A percentile compares a stretch with the other conserved stretches of the same genome.
phyloP scores from a whole-genome alignment of 2,329 filamentous ascomycete species.

The Rhynchosporium graminicola region DNA sequence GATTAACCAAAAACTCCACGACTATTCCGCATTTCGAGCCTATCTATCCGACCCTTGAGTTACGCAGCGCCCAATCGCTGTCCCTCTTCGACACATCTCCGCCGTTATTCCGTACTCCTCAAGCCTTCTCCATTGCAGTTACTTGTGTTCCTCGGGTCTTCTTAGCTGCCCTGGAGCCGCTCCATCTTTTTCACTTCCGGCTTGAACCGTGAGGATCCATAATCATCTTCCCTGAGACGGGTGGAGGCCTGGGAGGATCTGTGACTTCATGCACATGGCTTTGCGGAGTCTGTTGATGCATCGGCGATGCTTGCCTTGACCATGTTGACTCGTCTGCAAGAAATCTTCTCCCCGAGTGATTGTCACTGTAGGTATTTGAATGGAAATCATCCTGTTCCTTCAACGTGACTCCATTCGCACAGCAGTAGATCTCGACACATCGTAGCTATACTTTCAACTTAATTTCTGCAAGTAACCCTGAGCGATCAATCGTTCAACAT shows the following conservation, averaged over 20 bases:
- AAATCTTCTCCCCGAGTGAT: neutral
- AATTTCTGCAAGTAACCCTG: slow-evolving; percentile 94
- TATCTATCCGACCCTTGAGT: neutral
- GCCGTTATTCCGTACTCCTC: slow-evolving; percentile 10
- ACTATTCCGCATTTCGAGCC: neutral
- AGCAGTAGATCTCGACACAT: neutral
- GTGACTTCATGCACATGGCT: neutral
- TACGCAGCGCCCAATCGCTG: neutral
- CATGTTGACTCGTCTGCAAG: neutral
- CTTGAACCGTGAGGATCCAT: slow-evolving; percentile 15
- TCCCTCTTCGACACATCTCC: neutral
- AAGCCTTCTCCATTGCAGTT: neutral
- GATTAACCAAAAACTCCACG: neutral
- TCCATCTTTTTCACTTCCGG: slow-evolving; percentile 10
- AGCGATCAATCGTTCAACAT: slow-evolving; percentile 90
- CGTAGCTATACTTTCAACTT: slow-evolving; percentile 53
- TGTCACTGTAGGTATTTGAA: neutral
- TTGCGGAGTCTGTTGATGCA: slow-evolving; percentile 15
- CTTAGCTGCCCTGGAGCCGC: slow-evolving; percentile 16
- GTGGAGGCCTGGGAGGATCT: neutral
- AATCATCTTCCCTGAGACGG: neutral
- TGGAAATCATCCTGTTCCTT: slow-evolving; percentile 10
- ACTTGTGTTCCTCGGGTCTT: slow-evolving; percentile 14
- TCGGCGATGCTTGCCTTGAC: slow-evolving; percentile 17
- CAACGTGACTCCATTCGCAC: neutral